phyloP scores from a whole-genome alignment of 768 basidiomycete genomes.

The Lentinula sp. region DNA sequence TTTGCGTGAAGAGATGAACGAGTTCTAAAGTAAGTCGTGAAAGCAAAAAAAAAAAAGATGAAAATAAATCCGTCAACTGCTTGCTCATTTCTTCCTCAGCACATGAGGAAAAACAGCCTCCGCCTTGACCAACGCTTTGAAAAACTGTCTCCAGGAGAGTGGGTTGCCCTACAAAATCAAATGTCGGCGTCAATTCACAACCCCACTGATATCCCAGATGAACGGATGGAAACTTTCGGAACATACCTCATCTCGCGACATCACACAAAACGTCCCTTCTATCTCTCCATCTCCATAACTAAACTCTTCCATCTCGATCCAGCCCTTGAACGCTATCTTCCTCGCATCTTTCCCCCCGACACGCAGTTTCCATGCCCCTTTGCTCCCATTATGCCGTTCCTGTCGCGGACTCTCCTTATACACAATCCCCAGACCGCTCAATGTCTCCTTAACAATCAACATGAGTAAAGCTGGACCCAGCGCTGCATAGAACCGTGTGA shows the following conservation, averaged over 20 bases:
- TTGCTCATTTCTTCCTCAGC: constrained; percentile 18
- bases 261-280: constrained; percentile 60
- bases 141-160: constrained; percentile 71
- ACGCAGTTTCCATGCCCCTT: constrained; percentile 28
- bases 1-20: too few species aligned
- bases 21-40: too few species aligned
- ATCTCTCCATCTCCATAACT: constrained; percentile 26
- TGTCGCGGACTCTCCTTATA: constrained; percentile 32
- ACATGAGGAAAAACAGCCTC: constrained; percentile 55
- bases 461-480: constrained; percentile 49
- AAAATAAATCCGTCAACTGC: too few species aligned
- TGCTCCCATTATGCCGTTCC: not conserved
- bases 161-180: constrained; percentile 58
- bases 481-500: constrained; percentile 77
- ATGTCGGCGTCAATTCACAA: not conserved
- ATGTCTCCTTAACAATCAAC: constrained; percentile 45
- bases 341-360: constrained; percentile 69
- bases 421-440: constrained; percentile 43
- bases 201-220: too few species aligned
- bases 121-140: constrained; percentile 56
- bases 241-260: constrained; percentile 62
- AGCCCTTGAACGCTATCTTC: constrained; percentile 64
- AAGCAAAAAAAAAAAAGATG: too few species aligned
- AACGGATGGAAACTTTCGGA: constrained; percentile 8
- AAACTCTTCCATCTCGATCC: constrained; percentile 67